Base-by-base conservation (phyloP, 1,139 yeast genomes). In the Pichia sp. region DNA sequence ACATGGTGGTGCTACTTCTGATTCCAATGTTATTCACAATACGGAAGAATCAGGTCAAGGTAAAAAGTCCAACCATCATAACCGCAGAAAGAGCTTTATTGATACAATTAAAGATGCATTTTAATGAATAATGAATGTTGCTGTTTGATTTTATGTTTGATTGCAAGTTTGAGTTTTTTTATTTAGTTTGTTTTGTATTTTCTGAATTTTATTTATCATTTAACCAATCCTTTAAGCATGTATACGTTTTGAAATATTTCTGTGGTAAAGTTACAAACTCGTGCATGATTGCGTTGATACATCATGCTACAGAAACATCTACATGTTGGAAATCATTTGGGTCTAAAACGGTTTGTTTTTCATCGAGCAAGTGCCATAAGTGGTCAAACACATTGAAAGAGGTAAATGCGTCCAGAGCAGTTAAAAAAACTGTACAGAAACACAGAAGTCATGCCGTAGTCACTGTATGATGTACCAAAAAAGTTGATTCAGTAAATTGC, bases 21-120 rank as follows among this genome's bases (percentile, higher is more conserved):
- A 11, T 8, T 31, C 33, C 33, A 31, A 31, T 11, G 33, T 8
- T 8, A 8, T 31, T 31, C 33, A 31, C 33, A 11, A 31, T 8
- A 31, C 8, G 8, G 10, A 31, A 31, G 33, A 8, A 31, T 8
- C 33, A 31, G 11, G 11, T 11, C 33, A 8, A 8, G 33, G 8
- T 31, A 8, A 8, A 31, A 8, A 31, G 11, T 31, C 33, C 11
- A 11, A 31, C 8, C 44, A 44, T 10, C 41, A 35, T 39, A 40
- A 28, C 10, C 44, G 45, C n/a, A 49, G 27, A 43, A 43, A 41
- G 45, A 43, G 43, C 37, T 34, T 42, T 16, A 44, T 43, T 44
- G 50, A 40, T 4, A 49, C 33, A n/a, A 45, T 43, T 37, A 43
- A 49, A 33, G 44, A 42, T 36, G 42, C 29, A 10, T 36, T 43